phyloP scores from a whole-genome alignment of 2,329 filamentous ascomycete species.

The Dichotomopilus funicola region DNA sequence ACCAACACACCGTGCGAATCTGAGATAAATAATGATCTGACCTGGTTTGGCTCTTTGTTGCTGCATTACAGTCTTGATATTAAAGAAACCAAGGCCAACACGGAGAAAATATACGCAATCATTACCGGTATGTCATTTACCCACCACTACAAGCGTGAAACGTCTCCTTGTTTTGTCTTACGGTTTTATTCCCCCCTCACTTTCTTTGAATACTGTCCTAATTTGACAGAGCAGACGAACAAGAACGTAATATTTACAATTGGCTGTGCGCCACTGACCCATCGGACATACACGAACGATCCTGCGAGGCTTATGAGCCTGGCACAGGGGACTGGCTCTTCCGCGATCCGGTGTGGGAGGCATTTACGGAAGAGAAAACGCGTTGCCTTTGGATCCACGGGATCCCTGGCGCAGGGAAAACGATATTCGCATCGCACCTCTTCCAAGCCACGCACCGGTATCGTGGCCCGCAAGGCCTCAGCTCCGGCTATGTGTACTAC shows the following conservation, averaged over 20 bases:
- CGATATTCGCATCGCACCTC: constrained; percentile 13
- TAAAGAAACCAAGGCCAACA: constrained; percentile 1
- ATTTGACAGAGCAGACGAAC: neutral
- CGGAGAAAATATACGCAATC: neutral
- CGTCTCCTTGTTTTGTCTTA: neutral
- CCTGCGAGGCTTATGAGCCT: constrained; percentile 7
- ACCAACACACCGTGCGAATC: neutral
- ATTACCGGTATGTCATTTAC: neutral
- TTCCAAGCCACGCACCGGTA: constrained; percentile 2
- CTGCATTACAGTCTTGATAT: neutral
- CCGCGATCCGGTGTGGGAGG: constrained; percentile 7
- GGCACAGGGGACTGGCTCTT: constrained; percentile 15
- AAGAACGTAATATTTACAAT: neutral
- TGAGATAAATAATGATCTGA: too few species aligned
- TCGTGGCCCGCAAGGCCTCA: neutral
- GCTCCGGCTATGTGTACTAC: constrained; percentile 22
- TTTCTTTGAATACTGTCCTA: neutral
- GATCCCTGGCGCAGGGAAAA: constrained; percentile 19
- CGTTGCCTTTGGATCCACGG: constrained; percentile 17
- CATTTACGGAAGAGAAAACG: constrained; percentile 6
- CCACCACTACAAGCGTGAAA: neutral
- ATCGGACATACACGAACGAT: constrained; percentile 1
- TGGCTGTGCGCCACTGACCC: constrained; percentile 2
- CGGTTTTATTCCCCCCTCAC: too few species aligned
- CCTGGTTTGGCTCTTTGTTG: too few species aligned